Conservation (phyloP, 495 filamentous ascomycete species). For the Tricharina praecox region DNA sequence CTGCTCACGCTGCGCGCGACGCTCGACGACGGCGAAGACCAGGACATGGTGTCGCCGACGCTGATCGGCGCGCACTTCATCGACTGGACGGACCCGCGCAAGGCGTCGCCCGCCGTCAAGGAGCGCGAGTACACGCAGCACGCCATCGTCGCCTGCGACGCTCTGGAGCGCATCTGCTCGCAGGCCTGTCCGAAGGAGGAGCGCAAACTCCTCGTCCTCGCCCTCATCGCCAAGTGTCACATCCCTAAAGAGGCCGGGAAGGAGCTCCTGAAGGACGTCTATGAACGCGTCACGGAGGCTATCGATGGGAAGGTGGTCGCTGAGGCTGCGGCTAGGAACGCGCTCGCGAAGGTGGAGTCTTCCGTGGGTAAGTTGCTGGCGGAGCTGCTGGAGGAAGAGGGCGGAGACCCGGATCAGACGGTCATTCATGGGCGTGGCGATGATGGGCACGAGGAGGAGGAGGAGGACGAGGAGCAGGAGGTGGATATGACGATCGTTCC, state of each 20-base stretch:
- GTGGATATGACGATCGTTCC: slow-evolving; percentile 17
- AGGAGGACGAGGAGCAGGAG: slow-evolving; percentile 19
- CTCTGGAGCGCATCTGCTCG: slow-evolving; percentile 41
- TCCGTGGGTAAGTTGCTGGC: slow-evolving; percentile 44
- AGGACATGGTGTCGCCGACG: slow-evolving; percentile 54
- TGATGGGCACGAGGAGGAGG: slow-evolving; percentile 19
- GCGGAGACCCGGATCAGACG: slow-evolving; percentile 28
- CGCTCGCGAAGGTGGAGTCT: slow-evolving; percentile 63
- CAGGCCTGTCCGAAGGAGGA: slow-evolving; percentile 59
- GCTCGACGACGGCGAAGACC: slow-evolving; percentile 35
- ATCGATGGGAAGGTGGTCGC: slow-evolving; percentile 51
- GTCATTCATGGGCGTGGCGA: slow-evolving; percentile 29
- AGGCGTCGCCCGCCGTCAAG: slow-evolving; percentile 49
- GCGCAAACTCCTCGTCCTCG: slow-evolving; percentile 53
- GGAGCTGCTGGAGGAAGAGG: slow-evolving; percentile 31
- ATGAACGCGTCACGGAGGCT: slow-evolving; percentile 43
- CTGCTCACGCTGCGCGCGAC: slow-evolving; percentile 36
- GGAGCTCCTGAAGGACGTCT: slow-evolving; percentile 34
- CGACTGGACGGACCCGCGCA: slow-evolving; percentile 91
- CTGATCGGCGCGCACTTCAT: slow-evolving; percentile 64
- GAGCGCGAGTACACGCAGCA: slow-evolving; percentile 50
- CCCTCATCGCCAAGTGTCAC: slow-evolving; percentile 67
- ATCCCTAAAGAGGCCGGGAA: slow-evolving; percentile 43
- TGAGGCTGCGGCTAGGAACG: slow-evolving; percentile 57
- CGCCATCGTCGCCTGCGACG: slow-evolving; percentile 43